Conservation (phyloP, 1,284 basidiomycete genomes). For the Hypsizygus ulmarius region DNA sequence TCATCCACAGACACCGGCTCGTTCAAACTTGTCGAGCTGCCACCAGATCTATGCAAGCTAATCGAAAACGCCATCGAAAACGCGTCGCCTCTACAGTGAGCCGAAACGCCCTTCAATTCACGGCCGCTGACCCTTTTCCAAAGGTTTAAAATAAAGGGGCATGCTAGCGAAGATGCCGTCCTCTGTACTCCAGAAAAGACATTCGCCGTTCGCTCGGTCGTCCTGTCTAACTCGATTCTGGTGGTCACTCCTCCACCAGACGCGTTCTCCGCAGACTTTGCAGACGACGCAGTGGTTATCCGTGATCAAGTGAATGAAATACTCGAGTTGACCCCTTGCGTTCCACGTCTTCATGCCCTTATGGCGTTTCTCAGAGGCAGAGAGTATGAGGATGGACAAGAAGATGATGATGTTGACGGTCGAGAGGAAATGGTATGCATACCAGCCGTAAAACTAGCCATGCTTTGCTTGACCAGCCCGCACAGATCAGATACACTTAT, state of each 20-base stretch:
- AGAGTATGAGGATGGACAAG: constrained; percentile 67
- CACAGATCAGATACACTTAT: constrained; percentile 45
- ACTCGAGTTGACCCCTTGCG: constrained; percentile 69
- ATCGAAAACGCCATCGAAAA: constrained; percentile 42
- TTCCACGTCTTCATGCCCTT: constrained; percentile 75
- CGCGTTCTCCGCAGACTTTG: constrained; percentile 25
- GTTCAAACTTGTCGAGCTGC: constrained; percentile 69
- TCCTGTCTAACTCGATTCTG: constrained; percentile 82
- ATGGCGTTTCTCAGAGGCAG: constrained; percentile 56
- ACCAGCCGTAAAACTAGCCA: constrained; percentile 1
- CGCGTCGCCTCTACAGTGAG: constrained; percentile 33
- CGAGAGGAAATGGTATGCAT: constrained; percentile 10
- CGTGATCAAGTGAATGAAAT: constrained; percentile 74
- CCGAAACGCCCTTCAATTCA: constrained; percentile 33
- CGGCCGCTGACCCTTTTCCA: constrained; percentile 32
- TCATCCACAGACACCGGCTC: constrained; percentile 44
- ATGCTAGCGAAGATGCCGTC: constrained; percentile 80
- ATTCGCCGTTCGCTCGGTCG: constrained; percentile 77
- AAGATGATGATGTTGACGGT: constrained; percentile 41
- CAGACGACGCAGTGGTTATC: constrained; percentile 50
- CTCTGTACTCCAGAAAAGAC: constrained; percentile 80
- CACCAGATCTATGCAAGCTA: constrained; percentile 56
- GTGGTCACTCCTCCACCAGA: constrained; percentile 59
- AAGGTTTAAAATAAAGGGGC: constrained; percentile 80
- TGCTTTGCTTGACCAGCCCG: neutral